A percentile compares a stretch with the other conserved stretches of the same genome.
These are phyloP conservation scores for Gastrolobium bilobum DNA, from an alignment of 306 rosid genomes.

Conservation along the genomic window DNA sequence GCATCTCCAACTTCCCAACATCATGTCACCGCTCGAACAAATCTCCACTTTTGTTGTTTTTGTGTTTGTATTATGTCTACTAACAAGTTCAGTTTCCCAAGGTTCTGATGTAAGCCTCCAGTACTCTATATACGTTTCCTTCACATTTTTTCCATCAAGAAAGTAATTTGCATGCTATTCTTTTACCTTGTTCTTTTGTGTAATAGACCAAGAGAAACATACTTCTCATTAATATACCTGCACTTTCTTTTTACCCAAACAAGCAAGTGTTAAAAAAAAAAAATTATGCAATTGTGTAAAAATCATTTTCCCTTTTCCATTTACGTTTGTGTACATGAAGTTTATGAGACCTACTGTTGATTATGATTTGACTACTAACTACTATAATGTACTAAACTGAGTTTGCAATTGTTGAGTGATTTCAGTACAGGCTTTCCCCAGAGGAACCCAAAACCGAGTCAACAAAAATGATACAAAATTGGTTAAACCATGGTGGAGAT, in stretches of 20 bases:
- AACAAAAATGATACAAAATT: conserved; percentile 45
- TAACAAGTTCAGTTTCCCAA: conserved; percentile 20
- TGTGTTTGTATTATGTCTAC: conserved; percentile 21
- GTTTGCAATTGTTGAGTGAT: background rate
- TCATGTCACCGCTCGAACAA: background rate
- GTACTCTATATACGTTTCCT: background rate
- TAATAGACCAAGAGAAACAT: no score
- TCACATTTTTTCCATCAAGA: background rate
- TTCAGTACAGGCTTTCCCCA: background rate
- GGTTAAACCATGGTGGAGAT: conserved; percentile 80
- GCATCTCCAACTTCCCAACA: conserved; percentile 28
- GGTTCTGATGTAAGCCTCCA: conserved; percentile 17
- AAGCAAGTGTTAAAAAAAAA: no score
- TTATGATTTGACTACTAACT: background rate
- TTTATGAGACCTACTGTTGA: background rate
- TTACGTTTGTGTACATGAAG: no score
- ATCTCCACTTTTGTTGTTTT: background rate
- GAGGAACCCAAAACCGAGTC: background rate
- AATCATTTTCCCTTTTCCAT: no score
- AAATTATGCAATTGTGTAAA: no score
- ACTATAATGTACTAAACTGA: background rate
- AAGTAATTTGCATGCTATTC: no score
- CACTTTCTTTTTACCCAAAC: no score
- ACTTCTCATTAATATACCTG: no score
- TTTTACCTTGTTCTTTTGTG: no score